Evolutionary conservation across 495 filamentous ascomycete genomes (phyloP), one percentile per base, ranked within the genome.

Genomic region (Margaritispora aquatica): DNA sequence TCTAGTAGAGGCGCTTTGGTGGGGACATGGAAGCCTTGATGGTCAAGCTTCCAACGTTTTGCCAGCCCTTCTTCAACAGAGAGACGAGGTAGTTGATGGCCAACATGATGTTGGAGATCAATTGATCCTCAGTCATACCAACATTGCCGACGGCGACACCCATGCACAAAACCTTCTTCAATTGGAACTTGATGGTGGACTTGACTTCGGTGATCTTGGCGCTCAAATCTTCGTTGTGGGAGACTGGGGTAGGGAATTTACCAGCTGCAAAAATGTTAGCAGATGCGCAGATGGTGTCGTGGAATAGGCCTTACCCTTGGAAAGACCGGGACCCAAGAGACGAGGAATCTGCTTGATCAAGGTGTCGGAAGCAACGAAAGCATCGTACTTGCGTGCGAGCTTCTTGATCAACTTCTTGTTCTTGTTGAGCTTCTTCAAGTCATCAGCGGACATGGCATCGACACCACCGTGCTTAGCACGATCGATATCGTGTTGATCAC

Each of bases 321-420:
- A 97, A 27, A 97, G 88, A 90, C 93, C 93, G 65, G 93, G 94
- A 71, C 94, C 94, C 68, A 98, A 78, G 69, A 98, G 91, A 95
- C 94, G 94, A 64, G 94, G 94, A 70, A 98, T 97, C 84, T 97
- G 95, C 84, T 95, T 96, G 86, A 98, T 96, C 66, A 98, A 78
- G 71, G 86, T 77, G 70, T 98, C 94, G 72, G 92, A 97, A 72
- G 94, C 87, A 71, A 98, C 77, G 80, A 98, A 98, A 66, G 92
- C 93, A 80, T 98, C 95, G 85, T 98, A 97, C 82, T 97, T 97
- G 82, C 92, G 90, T 64, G 94, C 95, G 62, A 98, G 89, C 86
- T 97, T 98, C 89, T 98, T 98, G 87, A 98, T 97, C 68, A 98
- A 85, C 86, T 98, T 98, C 88, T 98, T 98, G 89, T 98, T 98